These are phyloP conservation scores for Phytophthora macrochlamydospora DNA, from an alignment of 352 stramenopile species.

Conservation along the genomic window DNA sequence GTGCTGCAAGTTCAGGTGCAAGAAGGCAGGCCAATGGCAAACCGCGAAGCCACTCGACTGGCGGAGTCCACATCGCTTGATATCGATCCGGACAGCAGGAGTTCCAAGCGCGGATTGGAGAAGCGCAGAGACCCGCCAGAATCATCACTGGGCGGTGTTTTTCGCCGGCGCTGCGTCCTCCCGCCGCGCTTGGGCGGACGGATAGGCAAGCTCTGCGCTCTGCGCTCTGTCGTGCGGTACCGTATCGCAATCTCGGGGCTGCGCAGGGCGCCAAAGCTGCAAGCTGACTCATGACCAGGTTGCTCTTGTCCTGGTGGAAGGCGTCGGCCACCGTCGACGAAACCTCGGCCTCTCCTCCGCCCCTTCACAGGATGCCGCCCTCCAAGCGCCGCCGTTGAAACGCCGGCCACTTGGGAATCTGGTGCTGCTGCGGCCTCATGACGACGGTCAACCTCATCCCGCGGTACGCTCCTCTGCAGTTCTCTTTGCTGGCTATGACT, in stretches of 20 bases:
- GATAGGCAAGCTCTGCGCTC: constrained; percentile 18
- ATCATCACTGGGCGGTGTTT: constrained; percentile 40
- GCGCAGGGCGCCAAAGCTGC: constrained; percentile 7
- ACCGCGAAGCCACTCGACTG: constrained; percentile 17
- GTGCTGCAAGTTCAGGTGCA: constrained; percentile 13
- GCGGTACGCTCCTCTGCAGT: constrained; percentile 20
- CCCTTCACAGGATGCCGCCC: neutral
- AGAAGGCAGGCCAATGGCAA: constrained; percentile 14
- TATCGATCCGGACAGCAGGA: constrained; percentile 34
- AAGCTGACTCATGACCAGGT: constrained; percentile 9
- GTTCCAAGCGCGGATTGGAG: constrained; percentile 17
- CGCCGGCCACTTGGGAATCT: neutral
- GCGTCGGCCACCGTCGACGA: no score
- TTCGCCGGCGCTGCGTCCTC: constrained; percentile 16
- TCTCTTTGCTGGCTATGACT: neutral
- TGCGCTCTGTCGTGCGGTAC: neutral
- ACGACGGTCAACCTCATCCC: constrained; percentile 50
- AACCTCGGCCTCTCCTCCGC: no score
- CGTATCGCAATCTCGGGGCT: constrained; percentile 4
- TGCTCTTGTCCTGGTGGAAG: neutral
- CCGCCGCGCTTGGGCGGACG: constrained; percentile 1
- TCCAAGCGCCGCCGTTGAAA: neutral
- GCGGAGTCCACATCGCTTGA: constrained; percentile 39
- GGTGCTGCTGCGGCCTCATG: constrained; percentile 11
- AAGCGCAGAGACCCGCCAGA: constrained; percentile 18